Evolutionary conservation across 306 rosid species (phyloP).

Genomic region (Malus domestica): DNA sequence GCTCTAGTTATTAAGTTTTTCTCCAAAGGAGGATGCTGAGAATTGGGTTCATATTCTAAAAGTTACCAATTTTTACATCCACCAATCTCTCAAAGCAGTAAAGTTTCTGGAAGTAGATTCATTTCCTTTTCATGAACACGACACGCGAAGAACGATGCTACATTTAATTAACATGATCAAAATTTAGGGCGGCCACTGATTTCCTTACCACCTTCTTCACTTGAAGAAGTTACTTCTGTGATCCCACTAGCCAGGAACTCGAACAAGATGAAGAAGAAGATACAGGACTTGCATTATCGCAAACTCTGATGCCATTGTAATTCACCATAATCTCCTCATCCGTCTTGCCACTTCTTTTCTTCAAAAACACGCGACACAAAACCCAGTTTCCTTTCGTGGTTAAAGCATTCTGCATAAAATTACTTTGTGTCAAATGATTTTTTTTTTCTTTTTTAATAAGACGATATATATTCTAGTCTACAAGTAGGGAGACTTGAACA

Average conservation of each 20-base stretch:
- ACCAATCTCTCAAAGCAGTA: neutral
- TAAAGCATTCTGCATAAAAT: constrained; percentile 27
- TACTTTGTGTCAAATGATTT: neutral
- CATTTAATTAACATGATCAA: neutral
- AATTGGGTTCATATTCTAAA: neutral
- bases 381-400: constrained; percentile 64
- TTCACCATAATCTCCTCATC: constrained; percentile 12
- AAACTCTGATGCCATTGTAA: neutral
- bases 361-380: constrained; percentile 56
- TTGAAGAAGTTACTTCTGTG: constrained; percentile 47
- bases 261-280: constrained; percentile 65
- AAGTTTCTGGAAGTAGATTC: constrained; percentile 1
- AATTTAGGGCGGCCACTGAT: constrained; percentile 21
- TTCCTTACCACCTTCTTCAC: constrained; percentile 27
- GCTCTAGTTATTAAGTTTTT: neutral
- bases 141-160: neutral
- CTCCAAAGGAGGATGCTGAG: constrained; percentile 1
- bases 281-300: neutral
- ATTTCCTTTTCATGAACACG: constrained; percentile 5
- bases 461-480: neutral
- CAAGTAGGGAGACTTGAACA: neutral
- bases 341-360: constrained; percentile 37
- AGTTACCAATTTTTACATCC: neutral
- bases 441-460: neutral
- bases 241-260: constrained; percentile 34